Evolutionary conservation across 495 filamentous ascomycete species (phyloP).

Genomic region (Aspergillus diversus): DNA sequence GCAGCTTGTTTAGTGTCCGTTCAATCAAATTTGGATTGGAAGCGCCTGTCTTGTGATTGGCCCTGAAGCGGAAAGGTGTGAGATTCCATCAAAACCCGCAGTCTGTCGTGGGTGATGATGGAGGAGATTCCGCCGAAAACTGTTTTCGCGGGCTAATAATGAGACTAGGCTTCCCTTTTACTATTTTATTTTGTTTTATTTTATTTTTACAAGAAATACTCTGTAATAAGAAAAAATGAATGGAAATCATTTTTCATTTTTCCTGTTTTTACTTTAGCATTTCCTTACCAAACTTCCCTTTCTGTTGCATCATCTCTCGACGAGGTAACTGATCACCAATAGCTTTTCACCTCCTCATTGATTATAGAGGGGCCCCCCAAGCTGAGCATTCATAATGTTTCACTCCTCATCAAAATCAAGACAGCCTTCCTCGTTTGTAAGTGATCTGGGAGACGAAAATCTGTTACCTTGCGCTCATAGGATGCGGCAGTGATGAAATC

Average conservation of each 20-base stretch:
- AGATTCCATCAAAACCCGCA: slow-evolving; percentile 14
- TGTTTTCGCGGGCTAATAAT: too few relatives aligned
- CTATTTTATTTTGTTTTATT: background rate
- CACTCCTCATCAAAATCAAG: background rate
- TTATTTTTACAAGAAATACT: background rate
- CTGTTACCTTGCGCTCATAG: background rate
- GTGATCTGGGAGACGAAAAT: background rate
- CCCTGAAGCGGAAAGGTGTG: slow-evolving; percentile 24
- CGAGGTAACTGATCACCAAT: background rate
- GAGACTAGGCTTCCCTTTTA: too few relatives aligned
- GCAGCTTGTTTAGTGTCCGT: background rate
- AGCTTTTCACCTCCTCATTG: background rate
- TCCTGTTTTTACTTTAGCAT: background rate
- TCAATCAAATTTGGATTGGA: slow-evolving; percentile 21
- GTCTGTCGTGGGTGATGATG: background rate
- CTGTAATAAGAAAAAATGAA: background rate
- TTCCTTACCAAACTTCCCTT: background rate
- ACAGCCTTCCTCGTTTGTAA: background rate
- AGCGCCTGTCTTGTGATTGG: slow-evolving; percentile 29
- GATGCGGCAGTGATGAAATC: background rate
- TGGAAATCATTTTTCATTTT: background rate
- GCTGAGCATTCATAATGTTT: background rate
- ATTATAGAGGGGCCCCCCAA: background rate
- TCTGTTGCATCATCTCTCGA: background rate
- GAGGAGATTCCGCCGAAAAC: background rate